phyloP scores from a whole-genome alignment of 2,329 filamentous ascomycete genomes.

The Diplodia sapinea region DNA sequence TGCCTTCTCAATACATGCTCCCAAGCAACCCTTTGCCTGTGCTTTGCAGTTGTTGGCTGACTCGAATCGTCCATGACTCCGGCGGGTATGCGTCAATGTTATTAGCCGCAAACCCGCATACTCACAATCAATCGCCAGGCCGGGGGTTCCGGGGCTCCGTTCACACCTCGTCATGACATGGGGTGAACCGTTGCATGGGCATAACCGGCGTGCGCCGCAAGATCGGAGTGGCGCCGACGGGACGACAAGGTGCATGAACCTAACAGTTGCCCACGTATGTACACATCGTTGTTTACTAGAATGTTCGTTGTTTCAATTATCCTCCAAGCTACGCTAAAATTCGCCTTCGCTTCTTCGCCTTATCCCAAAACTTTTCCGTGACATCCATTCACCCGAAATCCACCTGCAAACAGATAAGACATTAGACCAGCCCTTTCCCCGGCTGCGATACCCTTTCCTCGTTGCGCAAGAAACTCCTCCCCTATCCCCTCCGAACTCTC shows the following conservation, averaged over 20 bases:
- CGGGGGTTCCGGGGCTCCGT: neutral
- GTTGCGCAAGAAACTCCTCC: conserved; percentile 8
- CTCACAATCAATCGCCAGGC: neutral
- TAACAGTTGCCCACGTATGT: neutral
- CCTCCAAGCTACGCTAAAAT: neutral
- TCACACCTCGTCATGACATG: neutral
- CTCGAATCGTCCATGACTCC: neutral
- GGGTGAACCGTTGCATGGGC: neutral
- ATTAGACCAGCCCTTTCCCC: conserved; percentile 20
- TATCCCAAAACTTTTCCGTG: conserved; percentile 5
- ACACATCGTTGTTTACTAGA: neutral
- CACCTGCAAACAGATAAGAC: conserved; percentile 13
- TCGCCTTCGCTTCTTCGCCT: neutral
- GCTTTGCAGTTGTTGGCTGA: neutral
- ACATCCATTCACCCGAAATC: conserved; percentile 4
- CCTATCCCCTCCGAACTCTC: neutral
- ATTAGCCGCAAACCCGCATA: neutral
- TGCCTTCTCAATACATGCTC: neutral
- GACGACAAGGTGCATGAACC: neutral
- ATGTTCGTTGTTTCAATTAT: conserved; percentile 11
- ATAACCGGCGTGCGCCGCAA: neutral
- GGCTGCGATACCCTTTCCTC: conserved; percentile 9
- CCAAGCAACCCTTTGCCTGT: neutral
- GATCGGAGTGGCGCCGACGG: neutral
- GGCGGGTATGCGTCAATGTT: too few relatives aligned